Evolutionary conservation across 352 stramenopile genomes (phyloP).

Genomic region (Phytopythium ostracodes): DNA sequence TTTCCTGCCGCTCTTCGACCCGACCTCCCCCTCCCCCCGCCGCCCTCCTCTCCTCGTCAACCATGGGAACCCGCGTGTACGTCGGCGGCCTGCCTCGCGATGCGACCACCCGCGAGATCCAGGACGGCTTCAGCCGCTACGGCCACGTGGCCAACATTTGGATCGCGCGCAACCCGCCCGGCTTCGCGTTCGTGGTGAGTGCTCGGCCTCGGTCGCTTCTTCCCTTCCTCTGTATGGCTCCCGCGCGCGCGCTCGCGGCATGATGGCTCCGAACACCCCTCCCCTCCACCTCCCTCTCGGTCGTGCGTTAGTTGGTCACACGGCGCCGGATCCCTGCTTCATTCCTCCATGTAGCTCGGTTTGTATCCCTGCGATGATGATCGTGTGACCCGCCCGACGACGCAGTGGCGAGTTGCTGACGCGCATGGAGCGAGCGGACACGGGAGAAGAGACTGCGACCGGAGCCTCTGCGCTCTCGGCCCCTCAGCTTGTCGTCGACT

Average conservation of each 20-base stretch:
- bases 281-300: conserved; percentile 2
- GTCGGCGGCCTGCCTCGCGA: conserved; percentile 78
- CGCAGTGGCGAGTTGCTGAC: background rate
- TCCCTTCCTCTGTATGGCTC: conserved; percentile 6
- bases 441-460: background rate
- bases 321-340: background rate
- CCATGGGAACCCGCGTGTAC: conserved; percentile 80
- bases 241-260: conserved; percentile 10
- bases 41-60: conserved; percentile 8
- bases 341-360: background rate
- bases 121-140: conserved; percentile 81
- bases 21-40: conserved; percentile 38
- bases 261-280: conserved; percentile 28
- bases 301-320: background rate
- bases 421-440: background rate
- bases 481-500: background rate
- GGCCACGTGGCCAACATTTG: conserved; percentile 85
- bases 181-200: conserved; percentile 90
- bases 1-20: conserved; percentile 72
- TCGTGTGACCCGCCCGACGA: background rate
- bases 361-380: conserved; percentile 1
- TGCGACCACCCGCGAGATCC: conserved; percentile 75
- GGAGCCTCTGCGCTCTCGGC: background rate
- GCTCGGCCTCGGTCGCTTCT: conserved; percentile 16
- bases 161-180: conserved; percentile 82